These are phyloP conservation scores for Ochromonas danica DNA, from an alignment of 108 stramenopile species.

Conservation along the genomic window DNA sequence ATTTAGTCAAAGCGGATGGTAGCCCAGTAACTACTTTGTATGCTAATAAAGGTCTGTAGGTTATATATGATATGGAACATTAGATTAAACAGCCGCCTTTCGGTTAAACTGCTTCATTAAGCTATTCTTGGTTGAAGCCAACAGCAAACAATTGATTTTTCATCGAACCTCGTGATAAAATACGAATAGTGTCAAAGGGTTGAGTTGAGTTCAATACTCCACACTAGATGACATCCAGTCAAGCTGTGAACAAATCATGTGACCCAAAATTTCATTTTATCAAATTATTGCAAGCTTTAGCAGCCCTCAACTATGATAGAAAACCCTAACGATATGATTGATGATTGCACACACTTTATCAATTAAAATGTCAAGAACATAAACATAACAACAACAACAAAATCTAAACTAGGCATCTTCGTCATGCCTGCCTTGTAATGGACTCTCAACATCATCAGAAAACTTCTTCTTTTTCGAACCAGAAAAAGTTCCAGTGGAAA, in stretches of 20 bases:
- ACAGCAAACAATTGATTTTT: not conserved
- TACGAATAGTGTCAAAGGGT: too few relatives aligned
- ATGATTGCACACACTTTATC: too few relatives aligned
- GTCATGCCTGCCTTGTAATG: too few relatives aligned
- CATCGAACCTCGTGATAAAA: too few relatives aligned
- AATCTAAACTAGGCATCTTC: too few relatives aligned
- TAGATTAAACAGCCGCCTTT: not conserved
- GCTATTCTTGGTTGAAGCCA: not conserved
- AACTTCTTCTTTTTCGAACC: too few relatives aligned
- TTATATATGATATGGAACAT: not conserved
- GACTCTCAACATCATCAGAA: too few relatives aligned
- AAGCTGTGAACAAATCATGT: not conserved
- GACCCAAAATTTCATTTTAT: not conserved
- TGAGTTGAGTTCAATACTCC: not conserved
- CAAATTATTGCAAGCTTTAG: slow-evolving; percentile 1
- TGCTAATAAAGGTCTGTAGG: slow-evolving; percentile 13
- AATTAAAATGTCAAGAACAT: too few relatives aligned
- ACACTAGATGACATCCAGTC: not conserved
- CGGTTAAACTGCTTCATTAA: not conserved
- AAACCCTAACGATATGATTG: too few relatives aligned
- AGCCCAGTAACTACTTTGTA: not conserved
- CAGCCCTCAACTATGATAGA: too few relatives aligned
- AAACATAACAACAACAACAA: too few relatives aligned
- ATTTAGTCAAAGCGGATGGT: not conserved
- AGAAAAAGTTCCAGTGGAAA: too few relatives aligned